A percentile compares a stretch with the other conserved stretches of the same genome.
Evolutionary conservation across 148 eudicot genomes (phyloP).

Genomic region (Euryodendron excelsum): DNA sequence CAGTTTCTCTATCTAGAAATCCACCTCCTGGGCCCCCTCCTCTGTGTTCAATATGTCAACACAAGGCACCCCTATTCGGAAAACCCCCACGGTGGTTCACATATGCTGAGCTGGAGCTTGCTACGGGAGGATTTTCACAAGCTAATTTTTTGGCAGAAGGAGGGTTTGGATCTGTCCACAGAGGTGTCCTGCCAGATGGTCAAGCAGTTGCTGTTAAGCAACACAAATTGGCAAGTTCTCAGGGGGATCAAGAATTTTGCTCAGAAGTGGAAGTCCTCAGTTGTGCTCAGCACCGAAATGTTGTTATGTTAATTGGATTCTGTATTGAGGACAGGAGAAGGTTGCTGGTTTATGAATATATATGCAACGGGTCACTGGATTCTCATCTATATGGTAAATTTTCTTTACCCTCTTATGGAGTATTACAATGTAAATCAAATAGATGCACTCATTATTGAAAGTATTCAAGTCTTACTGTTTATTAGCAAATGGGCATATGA

Average conservation of each 20-base stretch:
- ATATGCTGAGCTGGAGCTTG: slow-evolving; percentile 82
- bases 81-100: slow-evolving; percentile 91
- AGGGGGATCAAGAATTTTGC: slow-evolving; percentile 53
- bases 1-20: slow-evolving; percentile 60
- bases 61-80: slow-evolving; percentile 80
- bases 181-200: slow-evolving; percentile 51
- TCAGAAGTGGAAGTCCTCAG: slow-evolving; percentile 52
- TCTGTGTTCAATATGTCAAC: slow-evolving; percentile 82
- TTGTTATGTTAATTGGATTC: slow-evolving; percentile 46
- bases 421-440: background rate
- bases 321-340: slow-evolving; percentile 47
- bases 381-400: slow-evolving; percentile 46
- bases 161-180: slow-evolving; percentile 52
- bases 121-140: slow-evolving; percentile 79
- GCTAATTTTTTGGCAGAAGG: slow-evolving; percentile 91
- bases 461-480: background rate
- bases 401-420: background rate
- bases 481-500: background rate
- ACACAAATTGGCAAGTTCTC: slow-evolving; percentile 50
- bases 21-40: slow-evolving; percentile 79
- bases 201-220: slow-evolving; percentile 52
- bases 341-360: slow-evolving; percentile 44
- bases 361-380: slow-evolving; percentile 50
- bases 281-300: slow-evolving; percentile 54
- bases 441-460: background rate